Evolutionary conservation across 768 basidiomycete species (phyloP).

Genomic region (Leccinum aurantiacum): DNA sequence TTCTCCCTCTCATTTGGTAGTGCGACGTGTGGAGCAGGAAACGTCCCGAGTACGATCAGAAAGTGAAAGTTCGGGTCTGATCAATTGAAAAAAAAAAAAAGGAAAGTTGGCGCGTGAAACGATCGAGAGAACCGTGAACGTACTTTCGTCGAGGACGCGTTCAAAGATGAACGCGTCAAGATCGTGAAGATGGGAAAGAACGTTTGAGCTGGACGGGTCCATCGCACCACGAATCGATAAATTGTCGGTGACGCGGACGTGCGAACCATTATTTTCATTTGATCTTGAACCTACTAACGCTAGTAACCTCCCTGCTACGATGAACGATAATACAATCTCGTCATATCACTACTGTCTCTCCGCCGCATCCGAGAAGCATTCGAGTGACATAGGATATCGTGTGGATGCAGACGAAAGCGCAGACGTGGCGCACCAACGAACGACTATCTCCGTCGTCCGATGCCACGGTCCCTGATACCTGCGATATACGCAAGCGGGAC

Average conservation of each 20-base stretch:
- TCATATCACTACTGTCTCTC: too few species aligned
- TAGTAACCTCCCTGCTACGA: too few species aligned
- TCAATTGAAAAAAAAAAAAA: too few species aligned
- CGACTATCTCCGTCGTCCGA: too few species aligned
- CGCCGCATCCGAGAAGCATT: too few species aligned
- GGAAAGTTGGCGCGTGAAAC: neutral
- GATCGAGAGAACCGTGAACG: neutral
- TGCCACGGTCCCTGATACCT: neutral
- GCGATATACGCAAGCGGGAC: neutral
- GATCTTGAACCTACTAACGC: too few species aligned
- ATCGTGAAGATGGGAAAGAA: constrained; percentile 13
- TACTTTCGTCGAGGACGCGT: constrained; percentile 54
- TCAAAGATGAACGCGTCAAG: constrained; percentile 51
- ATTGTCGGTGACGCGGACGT: neutral
- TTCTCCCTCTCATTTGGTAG: neutral
- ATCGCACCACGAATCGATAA: neutral
- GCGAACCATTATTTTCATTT: neutral
- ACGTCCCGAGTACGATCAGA: constrained; percentile 66
- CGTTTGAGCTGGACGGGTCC: neutral
- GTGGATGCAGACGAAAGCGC: neutral
- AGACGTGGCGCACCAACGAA: neutral
- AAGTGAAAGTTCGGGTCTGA: constrained; percentile 61
- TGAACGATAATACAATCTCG: too few species aligned
- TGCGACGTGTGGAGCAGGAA: constrained; percentile 34
- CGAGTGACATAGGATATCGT: too few species aligned